These are phyloP conservation scores for Zalerion maritima DNA, from an alignment of 495 filamentous ascomycete genomes.

Conservation along the genomic window DNA sequence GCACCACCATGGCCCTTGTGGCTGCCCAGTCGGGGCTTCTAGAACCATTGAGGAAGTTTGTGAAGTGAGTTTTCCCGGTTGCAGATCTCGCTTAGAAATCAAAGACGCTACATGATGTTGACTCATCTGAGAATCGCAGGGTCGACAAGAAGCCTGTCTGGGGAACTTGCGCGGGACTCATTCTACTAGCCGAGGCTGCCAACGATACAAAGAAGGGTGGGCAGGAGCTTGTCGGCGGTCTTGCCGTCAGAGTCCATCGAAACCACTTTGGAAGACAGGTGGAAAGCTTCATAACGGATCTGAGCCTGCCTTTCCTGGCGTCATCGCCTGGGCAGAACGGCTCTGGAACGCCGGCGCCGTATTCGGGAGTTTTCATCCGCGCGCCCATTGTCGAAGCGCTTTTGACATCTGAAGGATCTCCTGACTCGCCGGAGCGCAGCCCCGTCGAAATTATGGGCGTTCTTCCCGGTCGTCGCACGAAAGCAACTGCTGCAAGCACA, in stretches of 20 bases:
- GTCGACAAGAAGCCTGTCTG: constrained; percentile 71
- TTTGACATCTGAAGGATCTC: constrained; percentile 37
- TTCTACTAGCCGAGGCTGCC: constrained; percentile 77
- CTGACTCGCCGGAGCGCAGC: too few species aligned
- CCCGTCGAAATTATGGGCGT: constrained; percentile 49
- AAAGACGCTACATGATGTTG: too few species aligned
- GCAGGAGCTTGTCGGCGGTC: constrained; percentile 83
- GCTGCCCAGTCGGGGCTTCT: constrained; percentile 66
- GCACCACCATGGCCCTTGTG: constrained; percentile 83
- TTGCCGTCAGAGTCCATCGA: constrained; percentile 82
- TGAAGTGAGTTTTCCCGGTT: constrained; percentile 51
- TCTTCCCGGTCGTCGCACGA: constrained; percentile 30
- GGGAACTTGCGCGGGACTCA: constrained; percentile 94
- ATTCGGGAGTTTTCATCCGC: constrained; percentile 81
- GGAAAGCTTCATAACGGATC: constrained; percentile 74
- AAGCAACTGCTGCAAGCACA: constrained; percentile 21
- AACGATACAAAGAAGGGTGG: constrained; percentile 81
- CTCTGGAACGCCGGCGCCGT: constrained; percentile 27
- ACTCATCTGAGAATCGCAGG: too few species aligned
- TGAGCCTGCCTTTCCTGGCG: constrained; percentile 59
- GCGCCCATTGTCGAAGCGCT: constrained; percentile 87
- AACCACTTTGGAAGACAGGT: constrained; percentile 93
- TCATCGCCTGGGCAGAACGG: constrained; percentile 15
- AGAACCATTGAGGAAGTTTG: constrained; percentile 78
- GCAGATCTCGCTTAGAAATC: constrained; percentile 14